These are phyloP conservation scores for Psilocybe cyanescens DNA, from an alignment of 768 basidiomycete species.

Conservation along the genomic window DNA sequence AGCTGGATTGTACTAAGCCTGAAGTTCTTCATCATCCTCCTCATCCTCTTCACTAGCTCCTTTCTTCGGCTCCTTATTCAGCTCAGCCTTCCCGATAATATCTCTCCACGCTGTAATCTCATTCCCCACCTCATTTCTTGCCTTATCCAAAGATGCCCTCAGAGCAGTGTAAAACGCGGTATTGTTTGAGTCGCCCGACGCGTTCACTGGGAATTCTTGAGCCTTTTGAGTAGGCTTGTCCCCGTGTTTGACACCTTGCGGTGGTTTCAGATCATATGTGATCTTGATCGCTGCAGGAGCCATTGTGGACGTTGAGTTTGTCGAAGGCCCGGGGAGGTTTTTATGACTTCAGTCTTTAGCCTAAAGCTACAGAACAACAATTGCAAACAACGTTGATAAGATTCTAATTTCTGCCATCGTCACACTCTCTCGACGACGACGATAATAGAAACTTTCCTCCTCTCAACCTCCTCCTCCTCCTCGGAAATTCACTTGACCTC, in stretches of 20 bases:
- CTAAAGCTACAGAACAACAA: constrained; percentile 6
- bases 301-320: neutral
- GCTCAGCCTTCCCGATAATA: constrained; percentile 66
- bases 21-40: constrained; percentile 22
- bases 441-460: neutral
- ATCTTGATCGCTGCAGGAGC: constrained; percentile 24
- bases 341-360: neutral
- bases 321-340: too few relatives aligned
- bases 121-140: constrained; percentile 59
- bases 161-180: constrained; percentile 54
- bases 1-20: constrained; percentile 4
- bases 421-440: neutral
- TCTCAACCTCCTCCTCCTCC: neutral
- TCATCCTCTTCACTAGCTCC: constrained; percentile 47
- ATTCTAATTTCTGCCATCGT: constrained; percentile 1
- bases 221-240: constrained; percentile 12
- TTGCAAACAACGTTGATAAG: constrained; percentile 19
- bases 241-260: constrained; percentile 7
- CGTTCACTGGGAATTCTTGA: constrained; percentile 16
- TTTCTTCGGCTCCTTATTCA: constrained; percentile 57
- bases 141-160: constrained; percentile 50
- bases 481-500: neutral
- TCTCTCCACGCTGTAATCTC: constrained; percentile 80
- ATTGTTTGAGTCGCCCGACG: constrained; percentile 25
- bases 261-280: constrained; percentile 25